Evolutionary conservation across 164 flowering plant genomes (phyloP).

Genomic region (Litsea cubeba): DNA sequence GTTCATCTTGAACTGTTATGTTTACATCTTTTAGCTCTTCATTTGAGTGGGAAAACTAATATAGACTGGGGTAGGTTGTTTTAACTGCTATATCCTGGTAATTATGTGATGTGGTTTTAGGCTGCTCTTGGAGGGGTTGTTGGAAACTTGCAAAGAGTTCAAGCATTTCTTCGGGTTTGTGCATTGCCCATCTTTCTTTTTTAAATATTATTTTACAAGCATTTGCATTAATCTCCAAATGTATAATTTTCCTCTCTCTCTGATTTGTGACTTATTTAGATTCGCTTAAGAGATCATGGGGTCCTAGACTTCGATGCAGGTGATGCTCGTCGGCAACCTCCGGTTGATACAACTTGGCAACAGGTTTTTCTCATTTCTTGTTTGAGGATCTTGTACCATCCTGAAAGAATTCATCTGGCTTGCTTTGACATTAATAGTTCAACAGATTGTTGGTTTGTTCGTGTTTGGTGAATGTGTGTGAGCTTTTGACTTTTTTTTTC

Average conservation of each 20-base stretch:
- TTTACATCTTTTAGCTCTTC: background rate
- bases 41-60: background rate
- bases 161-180: conserved; percentile 94
- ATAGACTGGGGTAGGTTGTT: background rate
- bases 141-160: conserved; percentile 82
- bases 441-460: background rate
- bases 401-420: background rate
- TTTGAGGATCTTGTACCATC: background rate
- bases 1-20: background rate
- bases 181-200: background rate
- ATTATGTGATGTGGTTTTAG: conserved; percentile 30
- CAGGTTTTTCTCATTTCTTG: conserved; percentile 47
- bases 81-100: background rate
- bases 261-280: conserved; percentile 25
- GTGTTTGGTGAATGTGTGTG: background rate
- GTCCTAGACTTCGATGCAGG: conserved; percentile 91
- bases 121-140: conserved; percentile 98
- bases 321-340: conserved; percentile 94
- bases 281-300: conserved; percentile 91
- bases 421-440: background rate
- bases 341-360: conserved; percentile 97
- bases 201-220: background rate
- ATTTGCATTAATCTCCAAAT: background rate
- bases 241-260: background rate
- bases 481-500: background rate